Percentiles rank a stretch among this genome's conserved stretches.
phyloP scores from a whole-genome alignment of 2,329 filamentous ascomycete species.

The Reticulascus tulasneorum region DNA sequence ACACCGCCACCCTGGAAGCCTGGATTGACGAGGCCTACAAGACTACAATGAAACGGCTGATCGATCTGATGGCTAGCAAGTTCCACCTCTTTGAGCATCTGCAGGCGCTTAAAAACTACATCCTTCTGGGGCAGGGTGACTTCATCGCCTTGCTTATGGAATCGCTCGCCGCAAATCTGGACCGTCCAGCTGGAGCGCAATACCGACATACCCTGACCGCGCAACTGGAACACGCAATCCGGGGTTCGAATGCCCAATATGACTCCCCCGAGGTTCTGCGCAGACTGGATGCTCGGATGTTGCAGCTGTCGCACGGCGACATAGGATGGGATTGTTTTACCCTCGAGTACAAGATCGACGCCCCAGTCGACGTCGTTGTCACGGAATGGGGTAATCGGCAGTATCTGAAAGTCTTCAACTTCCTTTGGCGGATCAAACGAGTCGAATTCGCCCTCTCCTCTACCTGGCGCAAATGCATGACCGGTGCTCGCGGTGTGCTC shows the following conservation, averaged over 20 bases:
- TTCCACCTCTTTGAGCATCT: conserved; percentile 94
- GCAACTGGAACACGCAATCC: conserved; percentile 96
- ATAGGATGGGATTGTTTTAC: conserved; percentile 99
- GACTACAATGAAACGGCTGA: conserved; percentile 92
- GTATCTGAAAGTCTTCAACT: conserved; percentile 99
- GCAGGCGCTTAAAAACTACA: conserved; percentile 87
- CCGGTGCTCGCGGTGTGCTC: conserved; percentile 86
- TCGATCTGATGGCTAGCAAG: conserved; percentile 89
- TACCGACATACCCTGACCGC: conserved; percentile 95
- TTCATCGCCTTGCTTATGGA: conserved; percentile 98
- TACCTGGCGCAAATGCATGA: conserved; percentile 95
- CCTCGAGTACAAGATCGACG: conserved; percentile 96
- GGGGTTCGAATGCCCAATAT: conserved; percentile 94
- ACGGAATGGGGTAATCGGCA: conserved; percentile 94
- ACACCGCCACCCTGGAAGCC: conserved; percentile 83
- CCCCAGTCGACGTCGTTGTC: conserved; percentile 93
- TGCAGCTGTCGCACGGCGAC: conserved; percentile 92
- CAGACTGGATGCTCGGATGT: conserved; percentile 93
- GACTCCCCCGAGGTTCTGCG: conserved; percentile 89
- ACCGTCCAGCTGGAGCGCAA: conserved; percentile 92
- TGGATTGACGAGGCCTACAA: conserved; percentile 98
- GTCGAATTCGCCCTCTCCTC: conserved; percentile 91
- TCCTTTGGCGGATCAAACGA: conserved; percentile 95
- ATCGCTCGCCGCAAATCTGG: conserved; percentile 85
- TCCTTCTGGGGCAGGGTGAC: conserved; percentile 91